A percentile compares a stretch with the other conserved stretches of the same genome.
Evolutionary conservation across 345 rosid genomes (phyloP).

Genomic region (Arabis hirsuta): DNA sequence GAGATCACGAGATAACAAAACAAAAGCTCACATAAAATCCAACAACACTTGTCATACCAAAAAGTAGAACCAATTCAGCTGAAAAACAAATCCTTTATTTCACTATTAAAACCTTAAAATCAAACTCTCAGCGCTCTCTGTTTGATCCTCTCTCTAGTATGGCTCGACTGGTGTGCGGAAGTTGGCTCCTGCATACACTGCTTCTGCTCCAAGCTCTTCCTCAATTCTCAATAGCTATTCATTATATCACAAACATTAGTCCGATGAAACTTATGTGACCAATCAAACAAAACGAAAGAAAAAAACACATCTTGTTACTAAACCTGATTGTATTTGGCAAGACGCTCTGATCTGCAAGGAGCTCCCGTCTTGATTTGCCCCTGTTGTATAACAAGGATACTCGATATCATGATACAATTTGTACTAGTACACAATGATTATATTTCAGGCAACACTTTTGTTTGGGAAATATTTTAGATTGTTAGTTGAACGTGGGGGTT

Average conservation of each 20-base stretch:
- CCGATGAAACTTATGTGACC: not conserved
- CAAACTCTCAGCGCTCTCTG: constrained; percentile 24
- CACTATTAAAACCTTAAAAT: not conserved
- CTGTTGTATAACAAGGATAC: constrained; percentile 40
- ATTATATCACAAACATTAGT: constrained; percentile 11
- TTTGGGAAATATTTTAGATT: not conserved
- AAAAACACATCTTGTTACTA: not conserved
- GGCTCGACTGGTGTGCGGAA: constrained; percentile 85
- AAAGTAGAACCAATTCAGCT: not conserved
- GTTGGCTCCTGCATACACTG: constrained; percentile 77
- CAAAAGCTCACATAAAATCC: no score
- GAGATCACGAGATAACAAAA: not conserved
- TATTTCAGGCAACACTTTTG: no score
- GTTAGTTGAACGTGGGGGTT: not conserved
- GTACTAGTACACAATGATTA: no score
- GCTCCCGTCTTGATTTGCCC: constrained; percentile 99
- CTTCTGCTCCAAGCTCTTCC: constrained; percentile 85
- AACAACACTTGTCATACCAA: no score
- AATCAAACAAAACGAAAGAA: not conserved
- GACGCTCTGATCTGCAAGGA: constrained; percentile 97
- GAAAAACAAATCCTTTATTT: constrained; percentile 18
- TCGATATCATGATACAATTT: not conserved
- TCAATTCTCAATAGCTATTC: constrained; percentile 77
- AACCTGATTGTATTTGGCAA: constrained; percentile 96
- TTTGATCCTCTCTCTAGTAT: constrained; percentile 48